phyloP scores from a whole-genome alignment of 768 basidiomycete species.

The Lactarius deliciosus region DNA sequence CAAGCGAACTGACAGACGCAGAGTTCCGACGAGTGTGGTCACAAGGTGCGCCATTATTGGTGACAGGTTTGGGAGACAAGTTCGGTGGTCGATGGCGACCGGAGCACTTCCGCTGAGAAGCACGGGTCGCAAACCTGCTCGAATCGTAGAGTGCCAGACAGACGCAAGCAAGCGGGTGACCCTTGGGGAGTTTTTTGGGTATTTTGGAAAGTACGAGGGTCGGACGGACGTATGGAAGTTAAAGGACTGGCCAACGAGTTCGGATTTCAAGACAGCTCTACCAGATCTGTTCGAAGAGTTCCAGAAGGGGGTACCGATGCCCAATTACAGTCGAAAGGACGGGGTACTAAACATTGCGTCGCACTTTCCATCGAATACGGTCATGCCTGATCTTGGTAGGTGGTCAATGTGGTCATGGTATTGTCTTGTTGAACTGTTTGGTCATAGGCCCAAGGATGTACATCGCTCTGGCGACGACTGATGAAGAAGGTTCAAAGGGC shows the following conservation, averaged over 20 bases:
- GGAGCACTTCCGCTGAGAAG: slow-evolving; percentile 68
- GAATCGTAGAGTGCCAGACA: slow-evolving; percentile 81
- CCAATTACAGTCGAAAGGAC: slow-evolving; percentile 87
- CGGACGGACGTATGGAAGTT: slow-evolving; percentile 67
- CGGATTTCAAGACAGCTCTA: slow-evolving; percentile 80
- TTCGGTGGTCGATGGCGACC: slow-evolving; percentile 80
- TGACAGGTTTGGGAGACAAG: slow-evolving; percentile 60
- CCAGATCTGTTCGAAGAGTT: slow-evolving; percentile 89
- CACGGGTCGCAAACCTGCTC: slow-evolving; percentile 64
- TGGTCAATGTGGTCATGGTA: slow-evolving; percentile 3
- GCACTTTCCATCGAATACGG: slow-evolving; percentile 78
- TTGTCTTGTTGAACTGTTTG: not conserved
- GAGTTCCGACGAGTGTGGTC: slow-evolving; percentile 72
- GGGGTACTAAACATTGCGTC: slow-evolving; percentile 87
- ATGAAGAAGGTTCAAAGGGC: slow-evolving; percentile 64
- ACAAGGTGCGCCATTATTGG: slow-evolving; percentile 73
- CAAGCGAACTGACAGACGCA: slow-evolving; percentile 53
- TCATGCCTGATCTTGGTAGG: slow-evolving; percentile 79
- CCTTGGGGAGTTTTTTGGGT: slow-evolving; percentile 75
- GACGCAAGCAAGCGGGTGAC: slow-evolving; percentile 61
- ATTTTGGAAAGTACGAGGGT: slow-evolving; percentile 68
- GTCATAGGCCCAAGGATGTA: slow-evolving; percentile 53
- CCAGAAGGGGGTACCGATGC: slow-evolving; percentile 76
- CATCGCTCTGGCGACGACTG: slow-evolving; percentile 71
- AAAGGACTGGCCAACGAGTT: slow-evolving; percentile 92